Evolutionary conservation across 192 early-diverging fungal species (phyloP).

Genomic region (Coemansia sp.): DNA sequence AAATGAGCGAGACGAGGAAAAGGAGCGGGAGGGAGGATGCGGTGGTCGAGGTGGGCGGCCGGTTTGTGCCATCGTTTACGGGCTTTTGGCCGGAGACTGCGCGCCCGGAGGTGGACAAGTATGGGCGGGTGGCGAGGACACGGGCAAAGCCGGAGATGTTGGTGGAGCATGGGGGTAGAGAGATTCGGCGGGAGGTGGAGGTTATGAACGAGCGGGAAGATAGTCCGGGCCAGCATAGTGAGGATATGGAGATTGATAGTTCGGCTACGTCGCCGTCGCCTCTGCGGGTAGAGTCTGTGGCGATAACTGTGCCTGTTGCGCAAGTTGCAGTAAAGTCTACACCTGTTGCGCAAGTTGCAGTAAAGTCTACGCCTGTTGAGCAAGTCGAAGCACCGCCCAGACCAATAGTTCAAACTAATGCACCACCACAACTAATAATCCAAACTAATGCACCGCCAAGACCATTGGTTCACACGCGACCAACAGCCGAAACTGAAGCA

Average conservation of each 20-base stretch:
- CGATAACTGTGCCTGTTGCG: background rate
- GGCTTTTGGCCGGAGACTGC: conserved; percentile 44
- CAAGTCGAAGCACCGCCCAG: background rate
- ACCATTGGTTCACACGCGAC: background rate
- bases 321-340: background rate
- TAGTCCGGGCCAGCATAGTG: conserved; percentile 9
- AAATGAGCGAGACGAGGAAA: conserved; percentile 28
- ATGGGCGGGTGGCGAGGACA: conserved; percentile 27
- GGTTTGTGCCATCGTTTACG: conserved; percentile 38
- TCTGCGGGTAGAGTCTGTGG: background rate
- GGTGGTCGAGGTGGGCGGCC: conserved; percentile 21
- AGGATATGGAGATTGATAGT: conserved; percentile 48
- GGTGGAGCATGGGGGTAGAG: conserved; percentile 1
- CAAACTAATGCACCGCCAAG: conserved; percentile 1
- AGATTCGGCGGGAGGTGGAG: too few species aligned
- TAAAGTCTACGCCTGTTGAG: background rate
- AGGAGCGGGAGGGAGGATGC: conserved; percentile 3
- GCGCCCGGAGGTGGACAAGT: conserved; percentile 27
- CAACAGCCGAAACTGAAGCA: background rate
- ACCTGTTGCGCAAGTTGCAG: background rate
- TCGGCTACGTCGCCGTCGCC: conserved; percentile 12
- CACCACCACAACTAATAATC: background rate
- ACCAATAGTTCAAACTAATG: background rate
- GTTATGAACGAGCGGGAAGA: background rate
- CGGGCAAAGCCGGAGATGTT: conserved; percentile 33